Percentiles rank a stretch among this genome's conserved stretches.
Evolutionary conservation across 805 yeast species (phyloP).

Genomic region (Blastobotrys peoriensis): DNA sequence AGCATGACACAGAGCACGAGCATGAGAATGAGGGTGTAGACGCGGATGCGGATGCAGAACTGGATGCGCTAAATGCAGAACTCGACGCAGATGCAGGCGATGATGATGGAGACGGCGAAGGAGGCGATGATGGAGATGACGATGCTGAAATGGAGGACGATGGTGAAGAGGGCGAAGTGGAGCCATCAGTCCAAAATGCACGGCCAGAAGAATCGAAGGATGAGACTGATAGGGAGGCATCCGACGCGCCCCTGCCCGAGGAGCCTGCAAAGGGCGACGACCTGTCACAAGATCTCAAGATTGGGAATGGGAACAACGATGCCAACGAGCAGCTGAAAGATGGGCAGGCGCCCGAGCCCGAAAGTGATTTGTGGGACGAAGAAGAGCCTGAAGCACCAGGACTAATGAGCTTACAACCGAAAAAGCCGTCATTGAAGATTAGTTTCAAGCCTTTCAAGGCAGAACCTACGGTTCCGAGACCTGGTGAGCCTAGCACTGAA

Average conservation of each 20-base stretch:
- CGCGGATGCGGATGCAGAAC: neutral
- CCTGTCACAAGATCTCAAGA: too few species aligned
- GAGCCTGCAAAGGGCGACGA: too few species aligned
- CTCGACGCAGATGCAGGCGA: constrained; percentile 6
- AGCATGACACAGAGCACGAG: constrained; percentile 2
- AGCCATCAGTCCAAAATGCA: neutral
- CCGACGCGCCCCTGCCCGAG: too few species aligned
- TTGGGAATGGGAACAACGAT: too few species aligned
- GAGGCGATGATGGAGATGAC: constrained; percentile 2
- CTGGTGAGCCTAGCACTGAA: too few species aligned
- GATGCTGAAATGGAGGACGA: constrained; percentile 1
- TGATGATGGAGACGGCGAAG: neutral
- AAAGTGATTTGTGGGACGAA: constrained; percentile 1
- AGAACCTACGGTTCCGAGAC: too few species aligned
- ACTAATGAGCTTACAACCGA: neutral
- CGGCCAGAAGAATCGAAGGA: too few species aligned
- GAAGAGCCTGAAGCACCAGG: neutral
- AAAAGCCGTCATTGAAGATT: neutral
- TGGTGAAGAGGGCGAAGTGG: constrained; percentile 5
- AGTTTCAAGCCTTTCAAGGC: neutral
- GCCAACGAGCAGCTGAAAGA: too few species aligned
- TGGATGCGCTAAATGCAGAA: constrained; percentile 4
- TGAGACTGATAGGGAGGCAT: too few species aligned
- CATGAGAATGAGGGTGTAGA: constrained; percentile 5
- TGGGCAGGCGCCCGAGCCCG: too few species aligned